These are phyloP conservation scores for Cutaneotrichosporon arboriforme DNA, from an alignment of 1,284 basidiomycete species.

Conservation along the genomic window DNA sequence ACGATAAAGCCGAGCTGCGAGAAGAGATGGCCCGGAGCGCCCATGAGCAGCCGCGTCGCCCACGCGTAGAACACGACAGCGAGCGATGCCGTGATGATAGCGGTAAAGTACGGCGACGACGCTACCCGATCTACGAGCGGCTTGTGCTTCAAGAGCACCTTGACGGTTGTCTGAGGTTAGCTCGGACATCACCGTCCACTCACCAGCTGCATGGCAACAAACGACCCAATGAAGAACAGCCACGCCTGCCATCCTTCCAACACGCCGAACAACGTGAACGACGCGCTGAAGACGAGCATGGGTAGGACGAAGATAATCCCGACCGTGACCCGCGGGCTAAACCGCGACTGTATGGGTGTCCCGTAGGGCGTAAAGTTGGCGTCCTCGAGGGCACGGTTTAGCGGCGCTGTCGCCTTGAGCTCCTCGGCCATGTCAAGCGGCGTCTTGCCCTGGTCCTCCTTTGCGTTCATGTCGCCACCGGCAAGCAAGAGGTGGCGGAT, in stretches of 20 bases:
- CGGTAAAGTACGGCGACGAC: constrained; percentile 74
- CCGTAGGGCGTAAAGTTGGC: constrained; percentile 48
- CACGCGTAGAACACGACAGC: constrained; percentile 82
- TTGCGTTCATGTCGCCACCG: constrained; percentile 73
- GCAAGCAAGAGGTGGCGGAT: constrained; percentile 79
- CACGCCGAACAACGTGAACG: constrained; percentile 73
- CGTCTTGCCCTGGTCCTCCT: constrained; percentile 80
- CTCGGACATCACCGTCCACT: constrained; percentile 31
- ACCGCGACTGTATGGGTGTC: constrained; percentile 29
- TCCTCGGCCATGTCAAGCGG: constrained; percentile 92
- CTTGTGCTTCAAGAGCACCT: constrained; percentile 30
- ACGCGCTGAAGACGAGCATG: constrained; percentile 68
- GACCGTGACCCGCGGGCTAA: constrained; percentile 64
- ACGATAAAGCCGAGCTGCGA: constrained; percentile 71
- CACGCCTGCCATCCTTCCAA: constrained; percentile 86
- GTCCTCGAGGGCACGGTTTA: constrained; percentile 80
- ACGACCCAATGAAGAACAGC: constrained; percentile 72
- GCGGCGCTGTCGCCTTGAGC: constrained; percentile 81
- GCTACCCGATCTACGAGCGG: constrained; percentile 40
- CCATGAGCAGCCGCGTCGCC: constrained; percentile 52
- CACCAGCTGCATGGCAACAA: constrained; percentile 90
- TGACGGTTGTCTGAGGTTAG: constrained; percentile 25
- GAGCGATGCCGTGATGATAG: constrained; percentile 79
- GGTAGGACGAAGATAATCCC: constrained; percentile 76
- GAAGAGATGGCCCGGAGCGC: constrained; percentile 53